Evolutionary conservation across 495 filamentous ascomycete genomes (phyloP).

Genomic region (Ramalina peruviana): DNA sequence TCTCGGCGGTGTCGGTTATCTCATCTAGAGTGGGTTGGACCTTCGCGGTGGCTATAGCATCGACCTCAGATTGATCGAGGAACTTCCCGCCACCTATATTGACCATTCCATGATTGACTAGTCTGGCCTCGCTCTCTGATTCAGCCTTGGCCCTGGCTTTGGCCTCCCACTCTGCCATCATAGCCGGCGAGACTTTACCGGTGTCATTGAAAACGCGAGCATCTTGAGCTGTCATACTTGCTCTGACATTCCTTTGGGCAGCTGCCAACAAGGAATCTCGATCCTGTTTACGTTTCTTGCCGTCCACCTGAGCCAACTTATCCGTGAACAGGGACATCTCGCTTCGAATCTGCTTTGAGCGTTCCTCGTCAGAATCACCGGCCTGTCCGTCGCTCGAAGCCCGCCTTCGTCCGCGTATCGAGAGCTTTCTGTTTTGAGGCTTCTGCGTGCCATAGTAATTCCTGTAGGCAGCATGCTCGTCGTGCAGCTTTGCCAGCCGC

Average conservation of each 20-base stretch:
- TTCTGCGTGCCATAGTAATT: constrained; percentile 56
- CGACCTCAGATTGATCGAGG: constrained; percentile 65
- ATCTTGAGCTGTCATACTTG: constrained; percentile 64
- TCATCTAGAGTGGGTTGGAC: constrained; percentile 89
- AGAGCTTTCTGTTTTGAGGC: constrained; percentile 34
- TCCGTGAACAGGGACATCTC: constrained; percentile 68
- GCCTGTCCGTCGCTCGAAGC: constrained; percentile 54
- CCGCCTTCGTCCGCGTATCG: constrained; percentile 41
- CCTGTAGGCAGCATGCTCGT: constrained; percentile 53
- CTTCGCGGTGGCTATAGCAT: constrained; percentile 62
- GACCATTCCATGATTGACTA: constrained; percentile 46
- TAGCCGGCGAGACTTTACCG: constrained; percentile 56
- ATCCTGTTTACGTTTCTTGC: constrained; percentile 59
- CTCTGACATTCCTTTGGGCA: constrained; percentile 74
- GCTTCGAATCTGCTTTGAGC: constrained; percentile 56
- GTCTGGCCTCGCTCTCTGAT: constrained; percentile 44
- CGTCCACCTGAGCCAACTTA: constrained; percentile 54
- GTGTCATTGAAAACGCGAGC: constrained; percentile 61
- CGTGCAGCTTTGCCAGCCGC: constrained; percentile 63
- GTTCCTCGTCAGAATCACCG: constrained; percentile 48
- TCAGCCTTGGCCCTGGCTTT: constrained; percentile 54
- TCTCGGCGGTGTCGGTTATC: constrained; percentile 62
- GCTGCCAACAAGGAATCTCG: constrained; percentile 59
- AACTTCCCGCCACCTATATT: constrained; percentile 71
- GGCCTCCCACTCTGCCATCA: constrained; percentile 64